Percentiles rank a stretch among this genome's conserved stretches.
phyloP scores from a whole-genome alignment of 176 grass and related monocot species.

The Poa annua region DNA sequence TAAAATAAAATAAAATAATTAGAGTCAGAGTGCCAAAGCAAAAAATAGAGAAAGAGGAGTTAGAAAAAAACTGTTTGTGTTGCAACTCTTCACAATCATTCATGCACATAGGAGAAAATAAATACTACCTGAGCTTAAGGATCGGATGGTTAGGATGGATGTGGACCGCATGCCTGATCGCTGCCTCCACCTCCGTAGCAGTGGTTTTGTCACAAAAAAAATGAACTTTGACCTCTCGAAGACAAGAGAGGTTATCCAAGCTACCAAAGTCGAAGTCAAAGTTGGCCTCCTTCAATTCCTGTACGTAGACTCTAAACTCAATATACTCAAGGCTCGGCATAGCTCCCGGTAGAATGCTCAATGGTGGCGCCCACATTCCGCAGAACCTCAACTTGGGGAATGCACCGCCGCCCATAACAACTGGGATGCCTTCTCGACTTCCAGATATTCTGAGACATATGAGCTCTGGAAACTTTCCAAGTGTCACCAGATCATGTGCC shows the following conservation, averaged over 20 bases:
- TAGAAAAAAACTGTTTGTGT: too few relatives aligned
- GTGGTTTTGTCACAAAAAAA: too few relatives aligned
- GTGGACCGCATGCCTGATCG: too few relatives aligned
- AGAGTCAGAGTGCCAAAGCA: too few relatives aligned
- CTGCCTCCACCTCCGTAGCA: too few relatives aligned
- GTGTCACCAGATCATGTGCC: neutral
- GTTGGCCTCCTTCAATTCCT: accelerated
- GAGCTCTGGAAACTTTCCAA: neutral
- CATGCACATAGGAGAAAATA: too few relatives aligned
- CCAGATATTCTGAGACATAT: neutral
- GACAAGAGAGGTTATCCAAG: neutral
- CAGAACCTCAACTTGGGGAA: neutral
- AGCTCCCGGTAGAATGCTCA: neutral
- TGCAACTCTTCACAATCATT: too few relatives aligned
- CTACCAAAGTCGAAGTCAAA: neutral
- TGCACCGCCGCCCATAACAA: neutral
- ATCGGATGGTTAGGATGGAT: too few relatives aligned
- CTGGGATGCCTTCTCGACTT: too few relatives aligned
- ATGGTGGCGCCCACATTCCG: accelerated
- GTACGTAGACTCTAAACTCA: accelerated
- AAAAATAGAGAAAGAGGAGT: too few relatives aligned
- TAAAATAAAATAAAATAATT: too few relatives aligned
- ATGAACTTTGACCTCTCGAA: neutral
- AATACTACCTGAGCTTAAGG: too few relatives aligned
- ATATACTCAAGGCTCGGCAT: neutral